A percentile compares a stretch with the other conserved stretches of the same genome.
These are phyloP conservation scores for Daldinia childiae DNA, from an alignment of 495 filamentous ascomycete species.

Conservation along the genomic window DNA sequence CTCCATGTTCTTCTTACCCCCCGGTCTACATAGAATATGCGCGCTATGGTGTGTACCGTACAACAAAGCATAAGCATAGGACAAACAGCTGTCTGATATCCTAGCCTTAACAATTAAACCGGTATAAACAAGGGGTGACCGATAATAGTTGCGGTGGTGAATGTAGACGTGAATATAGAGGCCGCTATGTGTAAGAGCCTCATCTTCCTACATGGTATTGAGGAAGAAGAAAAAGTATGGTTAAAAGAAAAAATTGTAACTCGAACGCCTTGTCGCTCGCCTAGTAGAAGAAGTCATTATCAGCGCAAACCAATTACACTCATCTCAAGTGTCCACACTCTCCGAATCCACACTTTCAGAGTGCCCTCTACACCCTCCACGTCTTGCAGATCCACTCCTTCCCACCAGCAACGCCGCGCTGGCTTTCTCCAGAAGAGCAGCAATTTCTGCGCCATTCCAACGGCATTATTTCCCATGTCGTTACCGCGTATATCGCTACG, in stretches of 20 bases:
- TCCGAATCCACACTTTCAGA: slow-evolving; percentile 96
- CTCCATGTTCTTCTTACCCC: slow-evolving; percentile 11
- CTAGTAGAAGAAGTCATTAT: slow-evolving; percentile 24
- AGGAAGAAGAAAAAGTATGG: slow-evolving; percentile 21
- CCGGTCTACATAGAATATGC: slow-evolving; percentile 1
- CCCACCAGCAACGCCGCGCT: slow-evolving; percentile 98
- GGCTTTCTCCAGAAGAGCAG: slow-evolving; percentile 98
- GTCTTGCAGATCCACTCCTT: slow-evolving; percentile 89
- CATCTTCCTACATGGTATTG: slow-evolving; percentile 20
- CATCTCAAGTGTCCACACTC: slow-evolving; percentile 99
- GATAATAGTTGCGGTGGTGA: slow-evolving; percentile 8
- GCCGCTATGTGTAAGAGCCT: slow-evolving; percentile 22
- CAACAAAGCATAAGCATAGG: slow-evolving; percentile 24
- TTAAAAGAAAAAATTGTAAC: slow-evolving; percentile 29
- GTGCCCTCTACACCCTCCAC: slow-evolving; percentile 92
- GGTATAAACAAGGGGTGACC: slow-evolving; percentile 31
- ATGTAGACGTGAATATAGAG: slow-evolving; percentile 26
- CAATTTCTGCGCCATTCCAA: slow-evolving; percentile 99
- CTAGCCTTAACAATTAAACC: slow-evolving; percentile 29
- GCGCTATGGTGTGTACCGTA: slow-evolving; percentile 16
- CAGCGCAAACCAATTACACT: slow-evolving; percentile 90
- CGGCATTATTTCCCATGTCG: slow-evolving; percentile 77
- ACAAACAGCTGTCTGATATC: slow-evolving; percentile 28
- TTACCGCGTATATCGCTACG: slow-evolving; percentile 89
- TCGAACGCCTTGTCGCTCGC: slow-evolving; percentile 43